Evolutionary conservation across 2,329 filamentous ascomycete species (phyloP), one percentile per base, ranked within the genome.

Genomic region (Xylariales sp.): DNA sequence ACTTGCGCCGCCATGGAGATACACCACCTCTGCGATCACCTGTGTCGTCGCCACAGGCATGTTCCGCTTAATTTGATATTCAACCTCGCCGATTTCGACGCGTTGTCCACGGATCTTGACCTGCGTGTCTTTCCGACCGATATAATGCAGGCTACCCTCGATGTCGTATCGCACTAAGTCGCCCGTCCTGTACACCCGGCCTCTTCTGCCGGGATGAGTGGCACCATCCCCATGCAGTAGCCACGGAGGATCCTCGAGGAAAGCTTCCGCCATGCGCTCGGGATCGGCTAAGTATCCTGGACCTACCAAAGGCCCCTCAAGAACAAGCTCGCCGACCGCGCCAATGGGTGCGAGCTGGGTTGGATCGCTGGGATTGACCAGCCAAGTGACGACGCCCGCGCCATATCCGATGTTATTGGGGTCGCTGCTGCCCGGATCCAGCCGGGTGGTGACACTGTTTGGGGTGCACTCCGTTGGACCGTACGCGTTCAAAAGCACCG

Each of bases 101-200:
- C 85, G 70, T 47, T 90, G 85, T 0, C 88, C 88, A 29, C 86
- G 76, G 8, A 95, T 70, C 56, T 94, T 94, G 40, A 93, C 70
- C 57, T 94, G 87, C 43, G 85, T 84, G 49, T 94, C 88, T 25
- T 25, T 25, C 23, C 23, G 23, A 10, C 42, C 35, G 10, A 44
- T 27, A 14, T 38, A 63, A 43, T 43, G 62, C 54, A 29, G 31
- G 4, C 12, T 33, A 12, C 59, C 57, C 37, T 65, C 54, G 2
- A 46, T 43, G 29, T 56, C 42, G 23, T 63, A 63, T 30, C 48
- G 49, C n/a, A 51, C 64, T 5, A 67, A 53, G 42, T 69, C 65
- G 21, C 65, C 65, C 4, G 65, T 66, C 31, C 56, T 57, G 44
- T 66, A 68, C 5, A 67, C 30, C 1, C 56, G 48, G 5, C 20